Evolutionary conservation across 1,284 basidiomycete species (phyloP).

Genomic region (Cryptococcus sp.): DNA sequence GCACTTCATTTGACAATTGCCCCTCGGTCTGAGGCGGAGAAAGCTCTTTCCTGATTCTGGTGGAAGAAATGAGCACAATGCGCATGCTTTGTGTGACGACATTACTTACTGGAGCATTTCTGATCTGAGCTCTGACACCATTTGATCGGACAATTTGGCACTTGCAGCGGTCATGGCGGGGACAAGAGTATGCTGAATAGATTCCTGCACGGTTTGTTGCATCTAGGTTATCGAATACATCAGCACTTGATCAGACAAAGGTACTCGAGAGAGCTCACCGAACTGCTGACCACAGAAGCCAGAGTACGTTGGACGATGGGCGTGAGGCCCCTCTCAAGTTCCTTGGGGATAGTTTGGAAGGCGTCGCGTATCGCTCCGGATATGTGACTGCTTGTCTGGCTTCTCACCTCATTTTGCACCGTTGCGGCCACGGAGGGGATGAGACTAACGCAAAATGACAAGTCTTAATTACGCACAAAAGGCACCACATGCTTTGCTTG

Average conservation of each 20-base stretch:
- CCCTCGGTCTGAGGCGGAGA: conserved; percentile 10
- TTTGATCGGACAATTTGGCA: conserved; percentile 29
- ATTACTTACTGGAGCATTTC: conserved; percentile 42
- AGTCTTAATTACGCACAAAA: background rate
- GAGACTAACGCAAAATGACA: conserved; percentile 7
- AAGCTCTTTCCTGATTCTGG: conserved; percentile 33
- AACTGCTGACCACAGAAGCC: conserved; percentile 26
- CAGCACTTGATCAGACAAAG: background rate
- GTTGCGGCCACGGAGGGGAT: conserved; percentile 22
- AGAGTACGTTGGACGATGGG: conserved; percentile 30
- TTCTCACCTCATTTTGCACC: conserved; percentile 27
- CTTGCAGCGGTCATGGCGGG: conserved; percentile 30
- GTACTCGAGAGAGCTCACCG: conserved; percentile 11
- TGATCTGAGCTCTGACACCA: conserved; percentile 37
- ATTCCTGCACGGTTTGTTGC: conserved; percentile 31
- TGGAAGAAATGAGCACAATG: background rate
- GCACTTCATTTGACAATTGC: conserved; percentile 8
- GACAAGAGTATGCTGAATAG: conserved; percentile 27
- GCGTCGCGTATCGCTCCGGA: conserved; percentile 28
- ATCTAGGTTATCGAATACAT: conserved; percentile 10
- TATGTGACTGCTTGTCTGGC: conserved; percentile 16
- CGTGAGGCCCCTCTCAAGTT: conserved; percentile 29
- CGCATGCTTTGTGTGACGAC: background rate
- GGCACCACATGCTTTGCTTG: background rate
- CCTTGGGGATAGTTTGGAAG: conserved; percentile 25